phyloP scores from a whole-genome alignment of 257 asterid genomes.

The Przewalskia tangutica region DNA sequence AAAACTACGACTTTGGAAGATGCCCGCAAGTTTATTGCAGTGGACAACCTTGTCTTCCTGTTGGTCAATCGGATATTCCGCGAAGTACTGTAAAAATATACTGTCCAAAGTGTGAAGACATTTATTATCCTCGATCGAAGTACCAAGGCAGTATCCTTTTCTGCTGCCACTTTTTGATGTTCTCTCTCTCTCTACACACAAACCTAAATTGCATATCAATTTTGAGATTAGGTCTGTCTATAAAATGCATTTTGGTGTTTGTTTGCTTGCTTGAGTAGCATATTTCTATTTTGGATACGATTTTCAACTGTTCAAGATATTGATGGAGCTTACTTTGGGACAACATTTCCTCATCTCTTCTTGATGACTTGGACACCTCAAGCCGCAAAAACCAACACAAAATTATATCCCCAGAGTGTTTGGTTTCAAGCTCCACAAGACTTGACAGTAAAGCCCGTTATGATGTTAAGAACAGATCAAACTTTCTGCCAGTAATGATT shows the following conservation, averaged over 20 bases:
- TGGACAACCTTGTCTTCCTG: conserved; percentile 97
- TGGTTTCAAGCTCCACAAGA: conserved; percentile 87
- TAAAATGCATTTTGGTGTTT: not conserved
- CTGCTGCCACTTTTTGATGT: not conserved
- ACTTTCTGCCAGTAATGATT: conserved; percentile 23
- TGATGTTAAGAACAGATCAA: conserved; percentile 18
- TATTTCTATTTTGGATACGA: not conserved
- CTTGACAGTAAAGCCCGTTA: conserved; percentile 27
- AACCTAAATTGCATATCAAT: not conserved
- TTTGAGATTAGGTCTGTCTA: not conserved
- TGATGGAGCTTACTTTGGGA: conserved; percentile 89
- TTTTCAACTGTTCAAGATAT: conserved; percentile 63
- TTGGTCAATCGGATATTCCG: conserved; percentile 92
- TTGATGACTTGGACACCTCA: conserved; percentile 95
- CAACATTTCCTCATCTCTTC: conserved; percentile 93
- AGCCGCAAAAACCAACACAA: conserved; percentile 79
- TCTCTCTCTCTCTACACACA: not conserved
- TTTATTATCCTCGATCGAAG: conserved; percentile 91
- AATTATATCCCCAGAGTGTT: conserved; percentile 76
- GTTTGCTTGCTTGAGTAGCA: not conserved
- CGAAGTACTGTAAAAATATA: conserved; percentile 90
- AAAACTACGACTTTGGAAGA: conserved; percentile 90
- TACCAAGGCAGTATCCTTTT: conserved; percentile 99
- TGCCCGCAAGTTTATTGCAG: conserved; percentile 94
- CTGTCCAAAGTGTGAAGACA: conserved; percentile 94